Evolutionary conservation across 495 filamentous ascomycete genomes (phyloP).

Genomic region (Cairneyella variabilis): DNA sequence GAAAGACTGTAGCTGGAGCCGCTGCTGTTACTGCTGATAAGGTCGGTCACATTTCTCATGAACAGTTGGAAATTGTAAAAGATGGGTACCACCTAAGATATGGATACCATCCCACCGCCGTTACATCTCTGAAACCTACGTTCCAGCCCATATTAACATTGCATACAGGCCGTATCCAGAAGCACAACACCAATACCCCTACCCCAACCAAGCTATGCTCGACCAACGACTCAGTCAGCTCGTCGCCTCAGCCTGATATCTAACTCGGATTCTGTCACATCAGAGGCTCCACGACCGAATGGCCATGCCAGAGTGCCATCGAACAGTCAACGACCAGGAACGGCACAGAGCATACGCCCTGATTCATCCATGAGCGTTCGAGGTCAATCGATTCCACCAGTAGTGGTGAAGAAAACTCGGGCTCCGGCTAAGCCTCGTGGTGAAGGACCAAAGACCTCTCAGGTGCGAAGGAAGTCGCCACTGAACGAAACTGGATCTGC

Average conservation of each 20-base stretch:
- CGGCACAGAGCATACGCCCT: conserved; percentile 34
- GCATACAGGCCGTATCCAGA: conserved; percentile 5
- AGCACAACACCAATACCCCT: conserved; percentile 34
- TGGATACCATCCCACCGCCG: too few relatives aligned
- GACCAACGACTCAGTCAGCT: conserved; percentile 26
- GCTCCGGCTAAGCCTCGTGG: conserved; percentile 25
- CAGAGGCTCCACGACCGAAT: conserved; percentile 23
- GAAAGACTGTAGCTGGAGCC: conserved; percentile 62
- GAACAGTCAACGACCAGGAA: conserved; percentile 30
- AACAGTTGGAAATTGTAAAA: neutral
- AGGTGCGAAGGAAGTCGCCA: conserved; percentile 36
- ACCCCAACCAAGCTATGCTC: conserved; percentile 30
- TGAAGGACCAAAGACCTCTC: conserved; percentile 38
- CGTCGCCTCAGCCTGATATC: conserved; percentile 40
- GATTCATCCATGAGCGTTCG: conserved; percentile 28
- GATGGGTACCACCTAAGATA: too few relatives aligned
- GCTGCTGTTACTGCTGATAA: conserved; percentile 43
- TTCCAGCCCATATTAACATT: neutral
- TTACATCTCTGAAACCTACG: too few relatives aligned
- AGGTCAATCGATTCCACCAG: conserved; percentile 21
- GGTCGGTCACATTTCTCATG: conserved; percentile 26
- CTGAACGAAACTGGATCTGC: conserved; percentile 19
- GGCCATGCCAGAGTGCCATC: conserved; percentile 16
- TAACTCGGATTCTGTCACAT: conserved; percentile 27
- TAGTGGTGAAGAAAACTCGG: conserved; percentile 42